phyloP scores from a whole-genome alignment of 2,329 filamentous ascomycete genomes.

The Penicillium carneum region DNA sequence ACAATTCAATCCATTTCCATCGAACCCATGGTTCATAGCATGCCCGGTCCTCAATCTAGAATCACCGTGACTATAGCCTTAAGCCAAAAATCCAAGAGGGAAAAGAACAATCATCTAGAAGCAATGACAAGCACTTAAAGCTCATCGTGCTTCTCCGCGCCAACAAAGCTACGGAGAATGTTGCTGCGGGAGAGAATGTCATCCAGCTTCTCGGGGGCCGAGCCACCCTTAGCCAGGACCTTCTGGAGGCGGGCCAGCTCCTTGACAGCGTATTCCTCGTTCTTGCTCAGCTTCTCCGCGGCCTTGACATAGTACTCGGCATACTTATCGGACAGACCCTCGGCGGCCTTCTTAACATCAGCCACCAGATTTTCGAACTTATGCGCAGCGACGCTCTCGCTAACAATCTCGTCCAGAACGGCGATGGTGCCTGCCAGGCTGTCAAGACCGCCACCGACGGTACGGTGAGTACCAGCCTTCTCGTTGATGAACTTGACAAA shows the following conservation, averaged over 20 bases:
- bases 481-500: slow-evolving; percentile 84
- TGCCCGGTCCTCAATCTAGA: neutral
- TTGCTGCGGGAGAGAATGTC: slow-evolving; percentile 87
- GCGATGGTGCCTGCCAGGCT: slow-evolving; percentile 81
- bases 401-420: slow-evolving; percentile 76
- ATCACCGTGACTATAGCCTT: neutral
- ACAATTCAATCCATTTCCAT: slow-evolving; percentile 8
- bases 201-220: slow-evolving; percentile 85
- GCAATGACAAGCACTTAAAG: slow-evolving; percentile 58
- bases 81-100: slow-evolving; percentile 22
- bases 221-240: slow-evolving; percentile 83
- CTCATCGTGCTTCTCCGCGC: slow-evolving; percentile 71
- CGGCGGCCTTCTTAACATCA: slow-evolving; percentile 75
- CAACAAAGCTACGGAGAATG: slow-evolving; percentile 79
- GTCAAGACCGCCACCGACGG: slow-evolving; percentile 80
- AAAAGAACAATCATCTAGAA: slow-evolving; percentile 31
- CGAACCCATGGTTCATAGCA: neutral
- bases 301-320: slow-evolving; percentile 94
- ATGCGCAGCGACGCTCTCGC: slow-evolving; percentile 70
- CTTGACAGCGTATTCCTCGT: slow-evolving; percentile 80
- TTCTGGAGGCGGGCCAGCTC: slow-evolving; percentile 81
- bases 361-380: slow-evolving; percentile 70
- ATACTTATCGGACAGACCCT: slow-evolving; percentile 76
- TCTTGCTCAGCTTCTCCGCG: slow-evolving; percentile 81
- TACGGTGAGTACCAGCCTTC: slow-evolving; percentile 85